phyloP scores from a whole-genome alignment of 1,284 basidiomycete species.

The Quambalaria eucalypti region DNA sequence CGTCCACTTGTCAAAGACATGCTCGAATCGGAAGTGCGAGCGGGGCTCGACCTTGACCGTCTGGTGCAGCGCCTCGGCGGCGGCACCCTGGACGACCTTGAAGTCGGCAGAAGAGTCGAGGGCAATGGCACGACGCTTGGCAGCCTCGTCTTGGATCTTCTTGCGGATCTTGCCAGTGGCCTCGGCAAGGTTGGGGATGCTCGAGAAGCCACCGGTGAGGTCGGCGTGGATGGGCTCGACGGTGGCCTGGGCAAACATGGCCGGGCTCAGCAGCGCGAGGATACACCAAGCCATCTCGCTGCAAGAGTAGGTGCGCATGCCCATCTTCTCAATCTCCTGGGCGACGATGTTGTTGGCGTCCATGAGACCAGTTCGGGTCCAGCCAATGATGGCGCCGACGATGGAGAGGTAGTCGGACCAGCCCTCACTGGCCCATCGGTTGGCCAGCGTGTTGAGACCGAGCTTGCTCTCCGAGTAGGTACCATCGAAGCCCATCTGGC shows the following conservation, averaged over 20 bases:
- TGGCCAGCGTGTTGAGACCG: slow-evolving; percentile 92
- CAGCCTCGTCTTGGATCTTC: slow-evolving; percentile 67
- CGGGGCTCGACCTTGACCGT: slow-evolving; percentile 86
- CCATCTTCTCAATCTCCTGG: slow-evolving; percentile 83
- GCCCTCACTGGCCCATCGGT: slow-evolving; percentile 83
- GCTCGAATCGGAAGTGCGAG: slow-evolving; percentile 83
- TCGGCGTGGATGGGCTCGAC: slow-evolving; percentile 95
- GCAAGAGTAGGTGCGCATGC: slow-evolving; percentile 92
- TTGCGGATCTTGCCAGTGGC: slow-evolving; percentile 58
- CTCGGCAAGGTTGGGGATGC: slow-evolving; percentile 36
- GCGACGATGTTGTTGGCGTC: slow-evolving; percentile 88
- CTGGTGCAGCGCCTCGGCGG: slow-evolving; percentile 86
- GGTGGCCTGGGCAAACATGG: slow-evolving; percentile 99
- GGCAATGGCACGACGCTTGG: slow-evolving; percentile 82
- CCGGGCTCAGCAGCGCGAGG: slow-evolving; percentile 89
- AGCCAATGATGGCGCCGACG: slow-evolving; percentile 95
- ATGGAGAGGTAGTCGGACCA: slow-evolving; percentile 99
- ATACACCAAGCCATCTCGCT: slow-evolving; percentile 99
- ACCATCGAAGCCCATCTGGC: slow-evolving; percentile 93
- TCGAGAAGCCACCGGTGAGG: slow-evolving; percentile 65
- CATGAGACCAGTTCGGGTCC: slow-evolving; percentile 80
- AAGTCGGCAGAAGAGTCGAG: slow-evolving; percentile 91
- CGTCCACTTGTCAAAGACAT: slow-evolving; percentile 8
- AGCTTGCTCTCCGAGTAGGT: slow-evolving; percentile 98
- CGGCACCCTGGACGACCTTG: slow-evolving; percentile 78